Conservation (phyloP, 192 early-diverging fungal species). For the Backusella australiensis region DNA sequence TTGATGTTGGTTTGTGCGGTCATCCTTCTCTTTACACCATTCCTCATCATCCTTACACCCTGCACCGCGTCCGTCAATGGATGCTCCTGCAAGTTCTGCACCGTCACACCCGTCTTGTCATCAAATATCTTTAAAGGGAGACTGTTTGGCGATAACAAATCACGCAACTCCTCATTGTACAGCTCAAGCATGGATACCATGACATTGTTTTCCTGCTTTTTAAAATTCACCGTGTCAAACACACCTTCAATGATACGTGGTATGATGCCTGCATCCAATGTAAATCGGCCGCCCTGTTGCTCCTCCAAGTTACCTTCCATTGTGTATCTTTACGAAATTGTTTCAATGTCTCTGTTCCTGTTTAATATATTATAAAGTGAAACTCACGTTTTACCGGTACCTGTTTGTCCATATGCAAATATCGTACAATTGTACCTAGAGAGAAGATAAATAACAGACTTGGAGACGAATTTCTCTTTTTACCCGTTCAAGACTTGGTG, state of each 20-base stretch:
- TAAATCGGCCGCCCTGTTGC: constrained; percentile 31
- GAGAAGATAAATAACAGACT: neutral
- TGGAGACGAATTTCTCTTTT: neutral
- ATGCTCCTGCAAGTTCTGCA: constrained; percentile 84
- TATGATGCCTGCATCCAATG: constrained; percentile 79
- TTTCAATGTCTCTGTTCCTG: too few relatives aligned
- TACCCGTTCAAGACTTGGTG: constrained; percentile 66
- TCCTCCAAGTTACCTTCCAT: constrained; percentile 89
- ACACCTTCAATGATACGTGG: constrained; percentile 81
- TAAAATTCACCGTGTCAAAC: constrained; percentile 71
- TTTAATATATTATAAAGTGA: neutral
- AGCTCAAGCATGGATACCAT: constrained; percentile 88
- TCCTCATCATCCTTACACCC: constrained; percentile 52
- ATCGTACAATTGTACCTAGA: constrained; percentile 77
- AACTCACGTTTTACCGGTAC: constrained; percentile 87
- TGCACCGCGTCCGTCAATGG: constrained; percentile 59
- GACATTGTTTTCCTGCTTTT: constrained; percentile 75
- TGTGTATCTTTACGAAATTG: constrained; percentile 53
- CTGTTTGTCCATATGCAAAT: constrained; percentile 87
- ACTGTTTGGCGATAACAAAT: constrained; percentile 67
- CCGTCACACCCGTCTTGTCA: constrained; percentile 73
- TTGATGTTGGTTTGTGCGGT: constrained; percentile 89
- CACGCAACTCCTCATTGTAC: constrained; percentile 95
- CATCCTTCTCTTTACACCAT: constrained; percentile 67
- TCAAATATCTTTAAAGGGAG: constrained; percentile 59